phyloP scores from a whole-genome alignment of 2,329 filamentous ascomycete genomes.

The Magnaporthiopsis rhizophila region DNA sequence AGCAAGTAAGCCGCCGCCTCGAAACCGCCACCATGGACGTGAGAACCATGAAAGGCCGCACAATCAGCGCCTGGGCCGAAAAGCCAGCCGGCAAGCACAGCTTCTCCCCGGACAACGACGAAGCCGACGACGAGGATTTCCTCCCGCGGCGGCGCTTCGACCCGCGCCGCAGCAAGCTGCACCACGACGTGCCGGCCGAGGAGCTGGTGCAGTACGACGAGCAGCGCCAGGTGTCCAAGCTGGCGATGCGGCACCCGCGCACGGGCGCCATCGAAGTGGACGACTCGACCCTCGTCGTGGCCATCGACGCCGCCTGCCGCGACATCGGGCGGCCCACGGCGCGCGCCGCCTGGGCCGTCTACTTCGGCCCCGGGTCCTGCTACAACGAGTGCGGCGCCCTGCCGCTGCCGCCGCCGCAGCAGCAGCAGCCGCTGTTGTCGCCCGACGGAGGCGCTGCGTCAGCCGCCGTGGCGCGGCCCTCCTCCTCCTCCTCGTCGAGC shows the following conservation, averaged over 20 bases:
- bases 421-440: no score
- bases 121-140: no score
- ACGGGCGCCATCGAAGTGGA: not conserved
- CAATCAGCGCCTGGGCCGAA: no score
- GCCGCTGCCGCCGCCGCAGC: no score
- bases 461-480: no score
- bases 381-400: not conserved
- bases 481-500: no score
- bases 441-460: no score
- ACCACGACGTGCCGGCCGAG: not conserved
- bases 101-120: no score
- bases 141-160: not conserved
- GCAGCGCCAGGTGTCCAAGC: not conserved
- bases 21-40: no score
- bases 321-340: not conserved
- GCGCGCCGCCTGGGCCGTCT: not conserved
- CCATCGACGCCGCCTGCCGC: constrained; percentile 2
- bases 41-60: no score
- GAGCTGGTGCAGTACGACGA: not conserved
- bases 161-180: not conserved
- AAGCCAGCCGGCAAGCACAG: no score
- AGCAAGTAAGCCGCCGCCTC: no score
- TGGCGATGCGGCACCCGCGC: not conserved
- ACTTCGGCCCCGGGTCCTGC: not conserved
- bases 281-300: not conserved